A percentile compares a stretch with the other conserved stretches of the same genome.
phyloP scores from a whole-genome alignment of 2,329 filamentous ascomycete genomes.

The Colletotrichum camelliae region DNA sequence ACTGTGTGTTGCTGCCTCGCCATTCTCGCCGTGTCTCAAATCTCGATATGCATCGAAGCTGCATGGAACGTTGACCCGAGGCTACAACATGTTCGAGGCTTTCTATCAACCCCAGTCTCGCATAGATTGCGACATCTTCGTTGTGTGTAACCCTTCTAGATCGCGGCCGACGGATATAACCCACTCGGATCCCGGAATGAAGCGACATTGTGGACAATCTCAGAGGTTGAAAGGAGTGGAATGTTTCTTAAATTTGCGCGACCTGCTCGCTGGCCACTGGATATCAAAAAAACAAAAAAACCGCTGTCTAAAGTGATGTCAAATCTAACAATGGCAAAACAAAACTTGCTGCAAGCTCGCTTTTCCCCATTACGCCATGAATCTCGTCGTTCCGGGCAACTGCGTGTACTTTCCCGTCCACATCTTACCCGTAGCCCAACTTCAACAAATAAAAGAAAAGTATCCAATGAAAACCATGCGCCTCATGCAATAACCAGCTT shows the following conservation, averaged over 20 bases:
- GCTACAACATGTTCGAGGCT: neutral
- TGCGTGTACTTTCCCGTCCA: neutral
- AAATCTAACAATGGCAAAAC: neutral
- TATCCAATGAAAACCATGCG: neutral
- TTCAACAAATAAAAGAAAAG: neutral
- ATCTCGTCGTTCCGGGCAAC: neutral
- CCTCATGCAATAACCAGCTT: constrained; percentile 58
- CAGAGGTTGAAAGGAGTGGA: neutral
- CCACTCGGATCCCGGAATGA: neutral
- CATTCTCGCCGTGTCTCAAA: neutral
- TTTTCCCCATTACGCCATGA: neutral
- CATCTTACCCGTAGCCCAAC: neutral
- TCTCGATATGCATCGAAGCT: neutral
- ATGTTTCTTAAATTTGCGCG: neutral
- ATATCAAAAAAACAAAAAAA: neutral
- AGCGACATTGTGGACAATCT: neutral
- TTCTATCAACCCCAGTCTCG: neutral
- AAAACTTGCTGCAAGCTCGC: neutral
- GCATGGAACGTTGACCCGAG: neutral
- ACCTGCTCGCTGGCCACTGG: neutral
- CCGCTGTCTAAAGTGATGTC: neutral
- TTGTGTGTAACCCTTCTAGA: neutral
- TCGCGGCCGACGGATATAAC: neutral
- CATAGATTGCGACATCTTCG: neutral
- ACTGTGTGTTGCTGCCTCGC: constrained; percentile 4